Evolutionary conservation across 768 basidiomycete species (phyloP).

Genomic region (Termitomyces sp.): DNA sequence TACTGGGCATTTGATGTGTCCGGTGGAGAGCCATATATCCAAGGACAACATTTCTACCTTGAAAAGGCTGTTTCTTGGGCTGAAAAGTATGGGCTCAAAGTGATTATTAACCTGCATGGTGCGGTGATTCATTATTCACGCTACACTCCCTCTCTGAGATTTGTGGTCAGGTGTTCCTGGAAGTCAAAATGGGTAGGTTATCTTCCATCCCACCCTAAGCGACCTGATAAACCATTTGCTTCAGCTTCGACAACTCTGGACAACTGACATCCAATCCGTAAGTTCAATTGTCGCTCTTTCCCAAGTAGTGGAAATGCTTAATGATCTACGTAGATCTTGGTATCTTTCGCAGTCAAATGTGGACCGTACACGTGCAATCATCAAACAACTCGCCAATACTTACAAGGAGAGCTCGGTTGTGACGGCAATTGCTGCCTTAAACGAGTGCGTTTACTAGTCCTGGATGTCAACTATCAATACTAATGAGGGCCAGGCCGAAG

Average conservation of each 20-base stretch:
- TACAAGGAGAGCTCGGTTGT: slow-evolving; percentile 54
- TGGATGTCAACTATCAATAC: slow-evolving; percentile 46
- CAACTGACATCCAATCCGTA: slow-evolving; percentile 52
- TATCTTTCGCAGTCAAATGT: slow-evolving; percentile 61
- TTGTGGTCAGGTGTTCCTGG: slow-evolving; percentile 57
- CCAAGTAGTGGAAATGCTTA: slow-evolving; percentile 1
- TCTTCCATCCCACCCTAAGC: neutral
- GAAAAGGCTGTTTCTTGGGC: slow-evolving; percentile 69
- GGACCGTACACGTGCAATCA: slow-evolving; percentile 57
- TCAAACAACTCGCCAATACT: slow-evolving; percentile 55
- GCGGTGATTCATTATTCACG: neutral
- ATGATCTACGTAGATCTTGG: slow-evolving; percentile 42
- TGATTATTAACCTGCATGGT: slow-evolving; percentile 77
- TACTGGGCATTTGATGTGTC: slow-evolving; percentile 87
- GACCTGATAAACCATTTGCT: slow-evolving; percentile 2
- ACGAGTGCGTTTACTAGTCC: slow-evolving; percentile 48
- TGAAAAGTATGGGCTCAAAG: slow-evolving; percentile 58
- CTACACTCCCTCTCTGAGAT: neutral
- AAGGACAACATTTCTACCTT: slow-evolving; percentile 69
- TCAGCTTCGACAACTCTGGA: slow-evolving; percentile 80
- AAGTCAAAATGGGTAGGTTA: slow-evolving; percentile 70
- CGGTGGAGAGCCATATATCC: slow-evolving; percentile 71
- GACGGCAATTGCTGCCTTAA: slow-evolving; percentile 66
- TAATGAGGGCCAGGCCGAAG: slow-evolving; percentile 33
- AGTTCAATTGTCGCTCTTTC: slow-evolving; percentile 11